Conservation (phyloP, 1,284 basidiomycete genomes). For the Puccinia polysora region DNA sequence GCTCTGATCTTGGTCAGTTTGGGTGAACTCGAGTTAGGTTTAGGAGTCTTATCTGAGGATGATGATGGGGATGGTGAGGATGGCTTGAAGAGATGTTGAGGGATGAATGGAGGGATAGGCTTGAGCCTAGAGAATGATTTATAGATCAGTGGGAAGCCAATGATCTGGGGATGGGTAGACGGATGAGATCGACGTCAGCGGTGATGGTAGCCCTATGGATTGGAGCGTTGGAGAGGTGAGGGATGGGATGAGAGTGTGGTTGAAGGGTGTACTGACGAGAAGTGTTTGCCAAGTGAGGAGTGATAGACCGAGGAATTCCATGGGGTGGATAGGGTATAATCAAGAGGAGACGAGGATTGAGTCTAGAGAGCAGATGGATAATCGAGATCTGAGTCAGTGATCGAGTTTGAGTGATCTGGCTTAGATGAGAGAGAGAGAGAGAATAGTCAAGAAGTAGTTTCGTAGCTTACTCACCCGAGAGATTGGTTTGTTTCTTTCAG, state of each 20-base stretch:
- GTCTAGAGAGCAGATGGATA: no score
- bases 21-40: neutral
- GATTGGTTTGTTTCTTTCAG: no score
- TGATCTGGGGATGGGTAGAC: neutral
- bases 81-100: constrained; percentile 3
- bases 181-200: neutral
- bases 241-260: neutral
- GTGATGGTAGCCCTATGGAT: neutral
- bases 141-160: constrained; percentile 30
- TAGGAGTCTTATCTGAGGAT: neutral
- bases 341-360: no score
- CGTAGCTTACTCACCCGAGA: no score
- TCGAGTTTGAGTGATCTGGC: no score
- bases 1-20: neutral
- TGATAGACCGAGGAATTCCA: constrained; percentile 30
- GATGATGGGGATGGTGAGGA: neutral
- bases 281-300: constrained; percentile 37
- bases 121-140: constrained; percentile 17
- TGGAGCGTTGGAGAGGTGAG: neutral
- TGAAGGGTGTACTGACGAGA: neutral
- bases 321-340: no score
- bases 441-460: no score
- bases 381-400: no score
- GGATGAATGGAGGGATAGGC: neutral
- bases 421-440: no score